Base-by-base conservation (phyloP, 768 basidiomycete species). In the Coprinellus micaceus region DNA sequence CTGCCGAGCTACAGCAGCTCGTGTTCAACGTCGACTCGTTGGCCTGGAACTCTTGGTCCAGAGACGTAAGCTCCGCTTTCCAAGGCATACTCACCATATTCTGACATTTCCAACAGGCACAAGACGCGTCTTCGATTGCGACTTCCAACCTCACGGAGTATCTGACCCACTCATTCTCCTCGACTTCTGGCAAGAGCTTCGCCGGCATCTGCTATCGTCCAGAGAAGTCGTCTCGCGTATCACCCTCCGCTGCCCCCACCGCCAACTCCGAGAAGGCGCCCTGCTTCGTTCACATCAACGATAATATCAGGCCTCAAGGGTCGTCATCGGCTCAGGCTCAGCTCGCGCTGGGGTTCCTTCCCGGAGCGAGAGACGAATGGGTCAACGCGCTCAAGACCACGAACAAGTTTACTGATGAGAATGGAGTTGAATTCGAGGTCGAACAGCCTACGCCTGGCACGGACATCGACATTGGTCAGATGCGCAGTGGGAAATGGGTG, bases 401-500 rank as follows among this genome's bases (percentile, higher is more conserved):
- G 7, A 62, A 60, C 25, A 57, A 50, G 9, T 69, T 73, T 19
- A 61, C 64, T 7, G 77, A 79, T 58, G 71, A 69, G 29, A 62
- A 67, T 10, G 76, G 75, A 11, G 69, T 84, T 37, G 74, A 77
- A 47, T 84, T 82, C 64, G 76, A 79, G 47, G 71, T 81, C 25
- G 83, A 85, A 66, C 59, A 70, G 12, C 59, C 53, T 0, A 65
- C 71, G 56, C 25, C 74, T 74, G 60, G 79, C 64, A 63, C 76
- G 56, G 75, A 66, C 17, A 69, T 82, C 57, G 72, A 82, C 10
- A 83, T 91, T 49, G 82, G 80, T 17, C 83, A 88, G 58, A 89
- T 92, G 83, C 83, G 82, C 68, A 88, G 85, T 55, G 83, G 88
- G 39, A 88, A 84, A 57, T 98, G 94, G 94, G 80, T 96, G 44